Evolutionary conservation across 345 rosid species (phyloP), one percentile per base, ranked within the genome.

Genomic region (Hypericum androsaemum): DNA sequence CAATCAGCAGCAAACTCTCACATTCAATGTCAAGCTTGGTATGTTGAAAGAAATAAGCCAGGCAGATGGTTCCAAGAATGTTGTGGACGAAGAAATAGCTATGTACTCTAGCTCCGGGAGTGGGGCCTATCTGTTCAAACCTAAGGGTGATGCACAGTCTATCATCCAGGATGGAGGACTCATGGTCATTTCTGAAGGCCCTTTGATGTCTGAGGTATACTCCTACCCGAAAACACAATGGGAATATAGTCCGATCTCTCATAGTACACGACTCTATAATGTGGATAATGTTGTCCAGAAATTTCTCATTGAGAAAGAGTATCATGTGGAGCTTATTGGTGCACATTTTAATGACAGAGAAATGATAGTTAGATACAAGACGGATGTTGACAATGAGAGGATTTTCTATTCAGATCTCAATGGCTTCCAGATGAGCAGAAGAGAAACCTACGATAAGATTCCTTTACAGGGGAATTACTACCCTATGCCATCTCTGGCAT

Each of bases 401-500:
- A 54, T 76, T 54, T 88, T 92, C 77, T 83, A 76, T 64, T 77
- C 99, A 6, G 99, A 92, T 71, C 75, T 92, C 55, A 92, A 92
- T 75, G 99, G 97, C 52, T 92, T 92, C 69, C 99, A 88, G 78
- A 81, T 85, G 99, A 85, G 95, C 64, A 75, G 99, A 64, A 80
- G 99, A 67, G 94, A 92, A 73, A 80, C 89, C 39, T 92, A 88
- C 58, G 75, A 80, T 64, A 92, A 92, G 85, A 92, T 92, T 64
- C 99, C 99, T 0, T 71, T 92, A 70, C 95, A 88, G 74, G 99
- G 99, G 57, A 92, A 88, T 68, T 88, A 85, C 74, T 92, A 92
- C 67, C 99, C 99, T 0, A 92, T 92, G 94, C 97, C 99, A 36
- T 74, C 97, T 37, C 88, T 88, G 1, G 88, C 95, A 22, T 92